Conservation (phyloP, 192 early-diverging fungal species). For the Lobosporangium transversale region DNA sequence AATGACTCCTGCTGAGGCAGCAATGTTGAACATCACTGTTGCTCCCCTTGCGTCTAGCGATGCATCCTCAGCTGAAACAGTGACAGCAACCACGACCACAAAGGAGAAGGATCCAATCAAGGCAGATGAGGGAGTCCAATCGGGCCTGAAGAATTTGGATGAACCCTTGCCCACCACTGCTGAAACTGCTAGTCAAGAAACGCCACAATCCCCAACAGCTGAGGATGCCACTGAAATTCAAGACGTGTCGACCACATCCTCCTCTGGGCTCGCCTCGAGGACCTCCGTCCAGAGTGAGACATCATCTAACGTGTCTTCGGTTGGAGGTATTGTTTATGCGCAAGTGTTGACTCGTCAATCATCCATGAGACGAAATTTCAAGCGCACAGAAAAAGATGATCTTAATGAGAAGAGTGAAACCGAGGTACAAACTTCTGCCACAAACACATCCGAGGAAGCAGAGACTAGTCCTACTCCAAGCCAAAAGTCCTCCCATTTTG, state of each 20-base stretch:
- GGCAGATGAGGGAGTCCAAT: background rate
- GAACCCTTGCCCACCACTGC: background rate
- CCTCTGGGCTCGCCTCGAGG: slow-evolving; percentile 30
- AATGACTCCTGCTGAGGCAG: background rate
- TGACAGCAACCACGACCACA: too few relatives aligned
- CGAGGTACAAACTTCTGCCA: background rate
- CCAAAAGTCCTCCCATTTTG: slow-evolving; percentile 20
- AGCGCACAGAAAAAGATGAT: slow-evolving; percentile 6
- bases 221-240: background rate
- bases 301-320: slow-evolving; percentile 38
- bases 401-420: background rate
- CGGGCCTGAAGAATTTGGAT: slow-evolving; percentile 12
- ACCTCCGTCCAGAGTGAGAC: slow-evolving; percentile 35
- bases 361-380: slow-evolving; percentile 40
- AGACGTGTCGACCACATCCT: slow-evolving; percentile 9
- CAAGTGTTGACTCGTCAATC: slow-evolving; percentile 47
- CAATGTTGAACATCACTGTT: background rate
- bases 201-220: background rate
- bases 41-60: background rate
- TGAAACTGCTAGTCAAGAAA: slow-evolving; percentile 10
- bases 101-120: background rate
- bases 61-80: background rate
- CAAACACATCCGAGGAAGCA: too few relatives aligned
- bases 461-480: background rate
- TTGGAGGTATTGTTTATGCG: slow-evolving; percentile 32